Evolutionary conservation across 1,284 basidiomycete species (phyloP), one percentile per base, ranked within the genome.

Genomic region (Cerrena zonata): DNA sequence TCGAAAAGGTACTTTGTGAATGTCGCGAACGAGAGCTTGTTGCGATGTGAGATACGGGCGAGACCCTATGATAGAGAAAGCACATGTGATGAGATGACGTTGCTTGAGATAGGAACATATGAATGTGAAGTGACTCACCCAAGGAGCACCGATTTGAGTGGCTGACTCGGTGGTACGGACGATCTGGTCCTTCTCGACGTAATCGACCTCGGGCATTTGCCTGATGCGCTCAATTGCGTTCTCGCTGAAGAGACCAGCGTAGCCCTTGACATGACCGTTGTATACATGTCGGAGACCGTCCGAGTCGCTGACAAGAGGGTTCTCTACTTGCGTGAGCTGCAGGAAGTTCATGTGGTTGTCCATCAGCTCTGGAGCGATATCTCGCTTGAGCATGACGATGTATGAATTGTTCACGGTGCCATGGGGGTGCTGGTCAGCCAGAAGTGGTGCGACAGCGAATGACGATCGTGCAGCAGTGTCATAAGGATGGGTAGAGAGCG

Each of bases 111-210:
- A 52, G 48, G 43, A n/a, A 15, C 36, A 18, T 4, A 24, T 30
- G 30, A 7, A 15, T 34, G 7, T 34, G 48, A 45, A 48, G 12
- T 25, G 48, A 77, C 82, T 69, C 66, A 91, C 93, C 96, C 96
- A 98, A 50, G 95, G 94, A 21, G 95, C 91, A 26, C 76, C 71
- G 52, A 72, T 84, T 79, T 97, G 91, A 4, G 74, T 68, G 48
- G 61, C 63, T 56, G 79, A 76, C 52, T 77, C 79, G 74, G 97
- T 94, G 13, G 89, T 86, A 58, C 75, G 79, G 21, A 95, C 89
- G 58, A 94, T 75, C 72, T 95, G 92, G 74, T 99, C 96, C 55
- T 76, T 80, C 76, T 99, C 96, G 54, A 99, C 77, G 65, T 89
- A 95, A 26, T 86, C 90, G 46, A 99, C 94, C 68, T 95, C 94